phyloP scores from a whole-genome alignment of 371 early-diverging fungal species.

The Syncephalastrum sp. region DNA sequence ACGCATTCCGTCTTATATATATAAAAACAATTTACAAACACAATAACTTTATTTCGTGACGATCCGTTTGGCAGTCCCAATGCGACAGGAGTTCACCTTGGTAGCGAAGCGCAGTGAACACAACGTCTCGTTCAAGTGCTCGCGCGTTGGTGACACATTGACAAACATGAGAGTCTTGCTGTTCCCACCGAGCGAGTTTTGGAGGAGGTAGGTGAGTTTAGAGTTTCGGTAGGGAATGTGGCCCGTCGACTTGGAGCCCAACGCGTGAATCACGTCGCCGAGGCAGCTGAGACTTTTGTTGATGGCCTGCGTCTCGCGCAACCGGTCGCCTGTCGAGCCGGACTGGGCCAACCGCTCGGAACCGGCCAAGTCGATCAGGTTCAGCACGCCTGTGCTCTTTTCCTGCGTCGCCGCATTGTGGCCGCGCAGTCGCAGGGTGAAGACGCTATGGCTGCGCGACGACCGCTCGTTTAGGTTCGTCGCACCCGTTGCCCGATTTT shows the following conservation, averaged over 20 bases:
- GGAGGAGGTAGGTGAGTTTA: conserved; percentile 92
- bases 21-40: no score
- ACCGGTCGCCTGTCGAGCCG: conserved; percentile 87
- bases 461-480: conserved; percentile 96
- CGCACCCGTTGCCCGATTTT: conserved; percentile 86
- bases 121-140: conserved; percentile 84
- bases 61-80: conserved; percentile 59
- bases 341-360: conserved; percentile 89
- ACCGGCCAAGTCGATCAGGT: conserved; percentile 98
- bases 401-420: conserved; percentile 73
- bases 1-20: no score
- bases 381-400: conserved; percentile 72
- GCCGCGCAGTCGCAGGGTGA: conserved; percentile 80
- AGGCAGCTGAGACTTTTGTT: conserved; percentile 94
- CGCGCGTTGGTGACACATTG: conserved; percentile 82
- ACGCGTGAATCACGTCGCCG: conserved; percentile 93
- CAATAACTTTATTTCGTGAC: conserved; percentile 1
- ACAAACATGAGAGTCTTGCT: conserved; percentile 99
- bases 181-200: conserved; percentile 90
- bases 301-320: conserved; percentile 96
- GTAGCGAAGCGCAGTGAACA: conserved; percentile 96
- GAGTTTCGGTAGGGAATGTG: conserved; percentile 98
- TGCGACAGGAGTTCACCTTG: conserved; percentile 78
- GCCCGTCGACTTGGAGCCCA: conserved; percentile 71
- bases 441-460: conserved; percentile 95